Evolutionary conservation across 768 basidiomycete species (phyloP), one percentile per base, ranked within the genome.

Genomic region (Russula emetica): DNA sequence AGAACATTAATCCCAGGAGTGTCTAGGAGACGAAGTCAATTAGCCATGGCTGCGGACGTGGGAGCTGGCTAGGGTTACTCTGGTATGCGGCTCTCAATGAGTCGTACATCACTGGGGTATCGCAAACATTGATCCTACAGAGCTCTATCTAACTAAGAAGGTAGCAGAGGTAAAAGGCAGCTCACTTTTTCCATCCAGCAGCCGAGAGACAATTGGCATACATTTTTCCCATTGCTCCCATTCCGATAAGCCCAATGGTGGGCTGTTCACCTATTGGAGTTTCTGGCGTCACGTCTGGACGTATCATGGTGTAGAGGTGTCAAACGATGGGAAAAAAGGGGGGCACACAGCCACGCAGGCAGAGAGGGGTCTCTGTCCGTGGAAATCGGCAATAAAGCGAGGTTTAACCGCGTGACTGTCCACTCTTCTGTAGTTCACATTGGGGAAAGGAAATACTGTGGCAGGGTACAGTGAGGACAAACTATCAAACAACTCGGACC

Each of bases 161-260:
- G 18, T 14, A 26, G 20, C 4, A 24, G 9, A 16, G 36, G 20
- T 13, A n/a, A 58, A 67, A 28, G 51, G 36, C 58, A 54, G 59
- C 80, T 64, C 66, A 94, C 95, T 85, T 89, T 74, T 86, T 83
- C 87, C 92, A 94, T 2, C 96, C 94, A 11, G 87, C 94, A 7
- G 79, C 78, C 13, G 86, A 83, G 28, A 99, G 78, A n/a, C 78
- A 73, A 20, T 80, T 81, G 0, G 94, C 93, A 73, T 98, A 98
- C 94, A 98, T 93, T 71, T 78, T 79, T 2, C 96, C 96, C 96
- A 98, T 98, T 55, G 90, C 91, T 0, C 95, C 95, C 94, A 98
- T 97, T 2, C 96, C 95, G 66, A 97, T 97, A 57, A 97, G 78
- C 2, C 95, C 95, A 44, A 98, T 90, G 0, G 82, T 80, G 7